Percentiles rank a stretch among this genome's conserved stretches.
Conservation (phyloP, 176 grass and related monocot species). For the Coix lacrymajobi region DNA sequence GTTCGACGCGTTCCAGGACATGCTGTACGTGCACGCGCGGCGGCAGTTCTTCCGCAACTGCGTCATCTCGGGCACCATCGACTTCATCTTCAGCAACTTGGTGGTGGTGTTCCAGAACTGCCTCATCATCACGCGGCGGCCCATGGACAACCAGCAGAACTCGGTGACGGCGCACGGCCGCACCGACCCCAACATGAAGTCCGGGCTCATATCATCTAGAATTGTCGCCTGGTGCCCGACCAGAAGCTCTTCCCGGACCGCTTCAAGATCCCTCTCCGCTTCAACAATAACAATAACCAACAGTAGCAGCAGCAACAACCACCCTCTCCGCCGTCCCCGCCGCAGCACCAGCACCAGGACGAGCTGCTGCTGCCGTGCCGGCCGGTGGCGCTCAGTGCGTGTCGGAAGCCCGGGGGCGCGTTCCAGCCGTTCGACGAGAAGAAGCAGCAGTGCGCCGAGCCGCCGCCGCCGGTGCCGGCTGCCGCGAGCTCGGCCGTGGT, state of each 20-base stretch:
- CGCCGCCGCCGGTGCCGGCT: slow-evolving; percentile 16
- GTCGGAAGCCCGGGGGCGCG: slow-evolving; percentile 44
- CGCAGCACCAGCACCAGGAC: slow-evolving; percentile 8
- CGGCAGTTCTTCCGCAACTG: slow-evolving; percentile 88
- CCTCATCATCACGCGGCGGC: slow-evolving; percentile 58
- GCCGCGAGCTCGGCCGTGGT: slow-evolving; percentile 40
- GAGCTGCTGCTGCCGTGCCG: slow-evolving; percentile 31
- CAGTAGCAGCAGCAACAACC: too few species aligned
- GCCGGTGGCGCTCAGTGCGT: slow-evolving; percentile 51
- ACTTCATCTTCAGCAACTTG: slow-evolving; percentile 90
- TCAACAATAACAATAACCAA: slow-evolving; percentile 26
- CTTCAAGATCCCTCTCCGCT: slow-evolving; percentile 58
- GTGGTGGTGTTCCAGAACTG: slow-evolving; percentile 78
- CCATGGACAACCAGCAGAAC: slow-evolving; percentile 74
- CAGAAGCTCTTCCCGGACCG: slow-evolving; percentile 46
- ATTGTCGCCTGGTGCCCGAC: slow-evolving; percentile 64
- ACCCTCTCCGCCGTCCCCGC: background rate
- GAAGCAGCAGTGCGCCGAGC: background rate
- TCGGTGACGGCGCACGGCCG: slow-evolving; percentile 72
- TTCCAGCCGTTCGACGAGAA: slow-evolving; percentile 68
- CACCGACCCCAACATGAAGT: slow-evolving; percentile 63
- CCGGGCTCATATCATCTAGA: slow-evolving; percentile 81
- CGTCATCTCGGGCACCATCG: slow-evolving; percentile 74
- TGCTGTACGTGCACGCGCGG: slow-evolving; percentile 52
- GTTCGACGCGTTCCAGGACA: slow-evolving; percentile 88